Percentiles rank a stretch among this genome's conserved stretches.
Conservation (phyloP, 257 asterid genomes). For the Nicotiana benthamiana region DNA sequence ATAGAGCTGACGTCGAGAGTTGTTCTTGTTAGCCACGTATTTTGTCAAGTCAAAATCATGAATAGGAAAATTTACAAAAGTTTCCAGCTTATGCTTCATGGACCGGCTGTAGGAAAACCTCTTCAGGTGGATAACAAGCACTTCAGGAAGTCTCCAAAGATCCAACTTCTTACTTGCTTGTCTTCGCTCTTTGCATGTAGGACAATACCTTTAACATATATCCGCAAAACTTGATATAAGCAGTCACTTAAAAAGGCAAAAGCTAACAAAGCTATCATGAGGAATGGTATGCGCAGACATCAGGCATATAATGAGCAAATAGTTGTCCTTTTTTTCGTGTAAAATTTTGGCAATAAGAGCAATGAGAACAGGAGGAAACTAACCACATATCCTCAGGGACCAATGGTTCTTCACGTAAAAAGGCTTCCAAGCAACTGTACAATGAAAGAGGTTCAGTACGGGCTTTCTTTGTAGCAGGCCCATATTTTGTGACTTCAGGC, state of each 20-base stretch:
- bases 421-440: conserved; percentile 97
- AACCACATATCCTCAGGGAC: conserved; percentile 99
- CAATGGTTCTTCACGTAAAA: conserved; percentile 95
- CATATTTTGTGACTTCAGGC: conserved; percentile 79
- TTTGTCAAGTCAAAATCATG: conserved; percentile 89
- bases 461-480: conserved; percentile 78
- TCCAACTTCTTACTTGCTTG: conserved; percentile 98
- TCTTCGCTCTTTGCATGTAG: conserved; percentile 95
- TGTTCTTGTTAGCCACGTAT: conserved; percentile 91
- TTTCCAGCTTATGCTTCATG: conserved; percentile 97
- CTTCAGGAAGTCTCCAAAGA: conserved; percentile 99
- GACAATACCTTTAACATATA: conserved; percentile 68
- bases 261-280: conserved; percentile 3
- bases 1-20: conserved; percentile 67
- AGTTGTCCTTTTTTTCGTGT: not conserved
- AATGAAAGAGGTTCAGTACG: conserved; percentile 93
- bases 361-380: conserved; percentile 16
- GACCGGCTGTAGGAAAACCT: conserved; percentile 96
- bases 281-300: not conserved
- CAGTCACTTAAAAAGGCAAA: not conserved
- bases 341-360: not conserved
- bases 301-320: not conserved
- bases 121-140: conserved; percentile 92
- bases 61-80: conserved; percentile 89
- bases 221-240: not conserved